Base-by-base conservation (phyloP, 2,329 filamentous ascomycete genomes). In the Cladophialophora exuberans region DNA sequence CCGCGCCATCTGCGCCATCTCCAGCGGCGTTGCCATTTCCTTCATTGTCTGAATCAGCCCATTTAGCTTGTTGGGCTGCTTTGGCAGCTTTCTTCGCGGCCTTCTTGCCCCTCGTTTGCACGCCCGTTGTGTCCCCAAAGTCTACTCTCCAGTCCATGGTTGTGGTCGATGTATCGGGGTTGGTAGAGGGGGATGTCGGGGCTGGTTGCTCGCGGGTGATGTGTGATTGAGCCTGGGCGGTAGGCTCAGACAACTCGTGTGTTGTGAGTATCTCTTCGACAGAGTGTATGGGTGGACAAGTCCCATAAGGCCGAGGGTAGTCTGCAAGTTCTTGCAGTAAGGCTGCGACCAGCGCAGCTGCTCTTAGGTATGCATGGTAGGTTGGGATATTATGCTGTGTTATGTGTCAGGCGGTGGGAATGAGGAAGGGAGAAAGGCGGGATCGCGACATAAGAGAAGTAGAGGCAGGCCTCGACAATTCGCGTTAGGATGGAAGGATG, bases 41-140 rank as follows among this genome's bases (percentile, higher is more conserved):
- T 26, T 76, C 77, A 36, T 78, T 76, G 15, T 79, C 77, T 35
- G 74, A 74, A 15, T 76, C 74, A 47, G 63, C 69, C 71, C 72
- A 76, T 60, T 75, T 75, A 51, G 62, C 67, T 62, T 66, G 69
- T 36, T 72, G 66, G 0, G 75, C 71, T 25, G 74, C 68, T 58
- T 78, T 77, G 26, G 72, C 70, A 30, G 75, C 75, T 60, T 77
- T 77, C 70, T 86, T 87, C 54, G 74, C 72, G 26, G 68, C 68
- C 46, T 68, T 69, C 23, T 62, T 66, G 10, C 36, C 62, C 17
- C 55, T 59, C 23, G 63, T 61, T 26, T 62, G 62, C 42, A 67
- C 50, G 22, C 60, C 63, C n/a, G 62, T 61, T 4, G 62, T 56
- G 41, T 64, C 57, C n/a, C 57, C 62, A 35, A 66, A 69, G 79